Evolutionary conservation across 129 eudicot species (phyloP).

Genomic region (Deinandra increscens): DNA sequence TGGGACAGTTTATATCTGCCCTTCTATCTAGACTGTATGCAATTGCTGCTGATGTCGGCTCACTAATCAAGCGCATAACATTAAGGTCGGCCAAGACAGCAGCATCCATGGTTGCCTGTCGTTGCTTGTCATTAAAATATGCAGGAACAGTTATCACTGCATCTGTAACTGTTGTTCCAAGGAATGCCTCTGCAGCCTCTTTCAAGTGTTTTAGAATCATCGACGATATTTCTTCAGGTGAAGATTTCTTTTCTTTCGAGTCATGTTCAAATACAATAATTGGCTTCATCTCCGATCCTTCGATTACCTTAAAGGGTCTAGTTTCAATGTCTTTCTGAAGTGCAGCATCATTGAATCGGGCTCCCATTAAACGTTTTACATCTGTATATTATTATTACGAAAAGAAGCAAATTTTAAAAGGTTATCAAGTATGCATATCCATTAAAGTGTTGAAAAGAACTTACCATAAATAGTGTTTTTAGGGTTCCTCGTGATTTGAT

Average conservation of each 20-base stretch:
- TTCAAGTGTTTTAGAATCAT: not conserved
- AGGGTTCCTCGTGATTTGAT: not conserved
- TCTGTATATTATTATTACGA: too few species aligned
- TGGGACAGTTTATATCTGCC: not conserved
- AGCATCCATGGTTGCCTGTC: not conserved
- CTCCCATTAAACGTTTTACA: too few species aligned
- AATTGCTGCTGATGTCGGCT: not conserved
- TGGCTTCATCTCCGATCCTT: too few species aligned
- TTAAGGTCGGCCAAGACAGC: not conserved
- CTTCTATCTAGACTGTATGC: not conserved
- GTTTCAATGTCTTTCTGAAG: too few species aligned
- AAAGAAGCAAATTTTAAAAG: too few species aligned
- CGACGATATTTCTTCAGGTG: not conserved
- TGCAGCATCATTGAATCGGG: too few species aligned
- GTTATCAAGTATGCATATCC: too few species aligned
- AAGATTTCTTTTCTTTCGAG: too few species aligned
- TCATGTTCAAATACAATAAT: too few species aligned
- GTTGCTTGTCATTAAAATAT: not conserved
- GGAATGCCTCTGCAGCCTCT: not conserved
- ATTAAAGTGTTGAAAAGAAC: too few species aligned
- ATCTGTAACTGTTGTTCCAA: not conserved
- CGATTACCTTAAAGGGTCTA: too few species aligned
- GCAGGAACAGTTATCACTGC: not conserved
- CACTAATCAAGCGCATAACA: not conserved
- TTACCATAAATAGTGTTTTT: not conserved